Evolutionary conservation across 73 alveolate genomes (phyloP).

Genomic region (Durusdinium trenchii): DNA sequence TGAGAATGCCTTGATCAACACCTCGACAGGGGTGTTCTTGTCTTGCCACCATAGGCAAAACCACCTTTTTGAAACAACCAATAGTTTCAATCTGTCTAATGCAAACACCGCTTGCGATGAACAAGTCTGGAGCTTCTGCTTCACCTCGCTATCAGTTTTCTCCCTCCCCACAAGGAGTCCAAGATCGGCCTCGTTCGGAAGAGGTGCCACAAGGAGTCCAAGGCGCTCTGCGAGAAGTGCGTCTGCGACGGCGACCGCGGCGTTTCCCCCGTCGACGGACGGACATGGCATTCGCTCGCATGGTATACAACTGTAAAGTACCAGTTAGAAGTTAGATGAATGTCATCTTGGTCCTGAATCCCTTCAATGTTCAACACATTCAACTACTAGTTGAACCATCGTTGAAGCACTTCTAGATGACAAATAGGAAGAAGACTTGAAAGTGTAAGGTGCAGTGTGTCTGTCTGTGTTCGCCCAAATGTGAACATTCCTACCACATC

Average conservation of each 20-base stretch:
- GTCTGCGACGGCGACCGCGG: slow-evolving; percentile 33
- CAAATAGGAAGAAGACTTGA: background rate
- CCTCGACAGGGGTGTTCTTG: no score
- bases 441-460: background rate
- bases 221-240: slow-evolving; percentile 49
- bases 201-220: slow-evolving; percentile 70
- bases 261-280: background rate
- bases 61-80: no score
- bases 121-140: no score
- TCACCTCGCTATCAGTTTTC: no score
- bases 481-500: background rate
- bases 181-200: slow-evolving; percentile 1
- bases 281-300: background rate
- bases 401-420: background rate
- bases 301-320: background rate
- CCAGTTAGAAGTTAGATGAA: no score
- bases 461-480: background rate
- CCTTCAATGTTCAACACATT: background rate
- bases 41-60: no score
- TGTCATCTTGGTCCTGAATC: background rate
- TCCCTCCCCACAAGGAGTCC: background rate
- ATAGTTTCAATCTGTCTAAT: no score
- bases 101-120: no score
- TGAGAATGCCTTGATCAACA: no score
- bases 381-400: background rate